A percentile compares a stretch with the other conserved stretches of the same genome.
Evolutionary conservation across 2,329 filamentous ascomycete genomes (phyloP).

Genomic region (Pseudogymnoascus verrucosus): DNA sequence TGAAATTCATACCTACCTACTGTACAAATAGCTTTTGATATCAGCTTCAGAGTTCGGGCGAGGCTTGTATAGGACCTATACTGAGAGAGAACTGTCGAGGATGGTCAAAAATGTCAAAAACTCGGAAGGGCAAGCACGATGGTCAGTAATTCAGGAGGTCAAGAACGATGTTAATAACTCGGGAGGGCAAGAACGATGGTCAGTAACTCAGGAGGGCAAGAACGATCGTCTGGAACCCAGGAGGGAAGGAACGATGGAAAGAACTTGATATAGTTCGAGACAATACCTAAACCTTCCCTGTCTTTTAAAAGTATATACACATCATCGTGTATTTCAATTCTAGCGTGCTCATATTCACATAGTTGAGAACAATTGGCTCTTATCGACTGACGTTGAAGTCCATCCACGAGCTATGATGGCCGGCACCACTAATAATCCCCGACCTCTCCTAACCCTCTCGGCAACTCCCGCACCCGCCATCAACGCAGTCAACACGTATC

Average conservation of each 20-base stretch:
- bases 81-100: not conserved
- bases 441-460: constrained; percentile 2
- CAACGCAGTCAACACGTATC: constrained; percentile 6
- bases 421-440: not conserved
- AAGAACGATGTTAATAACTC: not conserved
- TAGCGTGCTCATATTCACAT: not conserved
- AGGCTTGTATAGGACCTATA: not conserved
- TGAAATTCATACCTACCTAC: not conserved
- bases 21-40: not conserved
- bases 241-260: not conserved
- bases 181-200: not conserved
- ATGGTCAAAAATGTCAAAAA: not conserved
- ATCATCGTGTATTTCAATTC: not conserved
- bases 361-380: not conserved
- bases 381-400: not conserved
- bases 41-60: not conserved
- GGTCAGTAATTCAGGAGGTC: not conserved
- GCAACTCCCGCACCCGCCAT: not conserved
- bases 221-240: no score
- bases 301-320: not conserved
- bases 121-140: not conserved
- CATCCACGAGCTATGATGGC: not conserved
- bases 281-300: not conserved
- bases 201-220: not conserved
- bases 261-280: not conserved